Conservation (phyloP, 1,139 yeast species). For the Magnusiomyces fungicola region DNA sequence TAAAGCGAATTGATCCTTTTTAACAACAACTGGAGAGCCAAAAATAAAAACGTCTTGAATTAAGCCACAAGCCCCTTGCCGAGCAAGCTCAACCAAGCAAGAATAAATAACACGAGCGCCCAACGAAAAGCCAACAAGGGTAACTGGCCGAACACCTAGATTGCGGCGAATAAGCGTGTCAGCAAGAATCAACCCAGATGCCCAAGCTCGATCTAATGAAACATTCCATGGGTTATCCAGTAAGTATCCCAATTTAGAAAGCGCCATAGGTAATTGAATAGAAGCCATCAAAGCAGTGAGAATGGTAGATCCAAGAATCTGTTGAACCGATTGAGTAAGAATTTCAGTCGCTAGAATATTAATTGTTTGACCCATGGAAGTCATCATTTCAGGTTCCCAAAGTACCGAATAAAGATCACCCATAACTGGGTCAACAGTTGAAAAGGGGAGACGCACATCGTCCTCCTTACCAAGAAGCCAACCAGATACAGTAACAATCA, state of each 20-base stretch:
- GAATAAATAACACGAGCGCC: slow-evolving; percentile 93
- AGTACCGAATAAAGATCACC: slow-evolving; percentile 87
- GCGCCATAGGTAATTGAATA: slow-evolving; percentile 83
- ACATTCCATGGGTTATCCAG: slow-evolving; percentile 98
- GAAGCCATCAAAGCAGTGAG: slow-evolving; percentile 95
- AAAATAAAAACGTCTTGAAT: slow-evolving; percentile 82
- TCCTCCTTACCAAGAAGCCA: slow-evolving; percentile 97
- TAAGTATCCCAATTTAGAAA: slow-evolving; percentile 80
- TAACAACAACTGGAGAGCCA: slow-evolving; percentile 84
- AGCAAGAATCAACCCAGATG: slow-evolving; percentile 86
- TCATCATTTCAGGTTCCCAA: slow-evolving; percentile 99
- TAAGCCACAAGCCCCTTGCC: slow-evolving; percentile 78
- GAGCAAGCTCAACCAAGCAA: slow-evolving; percentile 79
- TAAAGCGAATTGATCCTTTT: slow-evolving; percentile 66
- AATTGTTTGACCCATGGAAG: slow-evolving; percentile 93
- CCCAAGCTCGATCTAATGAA: slow-evolving; percentile 94
- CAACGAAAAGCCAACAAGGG: slow-evolving; percentile 86
- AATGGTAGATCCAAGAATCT: slow-evolving; percentile 86
- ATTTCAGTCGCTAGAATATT: slow-evolving; percentile 91
- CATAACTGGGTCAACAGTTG: slow-evolving; percentile 95
- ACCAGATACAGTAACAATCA: slow-evolving; percentile 89
- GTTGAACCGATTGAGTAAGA: slow-evolving; percentile 86
- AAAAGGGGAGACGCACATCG: slow-evolving; percentile 93
- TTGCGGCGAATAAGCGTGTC: slow-evolving; percentile 83
- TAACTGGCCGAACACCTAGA: slow-evolving; percentile 87